Base-by-base conservation (phyloP, 2,329 filamentous ascomycete genomes). In the Cadophora luteo-olivacea region DNA sequence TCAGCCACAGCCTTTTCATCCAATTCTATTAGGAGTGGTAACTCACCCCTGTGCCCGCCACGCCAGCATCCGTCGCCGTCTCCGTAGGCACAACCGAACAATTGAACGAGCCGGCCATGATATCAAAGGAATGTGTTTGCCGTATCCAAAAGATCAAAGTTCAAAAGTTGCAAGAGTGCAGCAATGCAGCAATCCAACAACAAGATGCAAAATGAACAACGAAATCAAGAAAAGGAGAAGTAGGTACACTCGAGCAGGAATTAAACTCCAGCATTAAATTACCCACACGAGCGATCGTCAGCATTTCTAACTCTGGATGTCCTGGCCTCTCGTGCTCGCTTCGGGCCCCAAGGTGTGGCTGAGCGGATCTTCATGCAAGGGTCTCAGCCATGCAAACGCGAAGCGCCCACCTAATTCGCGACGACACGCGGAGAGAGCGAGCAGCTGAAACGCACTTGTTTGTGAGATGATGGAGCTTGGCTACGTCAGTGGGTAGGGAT, bases 1-100 rank as follows among this genome's bases (percentile, higher is more conserved):
- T 49, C 33, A 63, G 45, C 32, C 19, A 19, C 16, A 36, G n/a
- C n/a, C n/a, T 66, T 4, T 57, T n/a, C 4, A 38, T 32, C 7
- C 24, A 19, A n/a, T 6, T 32, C 11, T 0, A 41, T 5, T 6
- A 36, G 33, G 11, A 36, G 5, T 36, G 33, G 6, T 36, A 36
- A 78, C 84, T 72, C 82, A 87, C 85, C 69, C 86, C 86, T 48
- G 84, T 80, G 61, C 86, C 85, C 64, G 87, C 86, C 65, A 90
- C 84, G 74, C 87, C 83, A 14, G 86, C 83, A 78, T 89, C 84
- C 70, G 86, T 71, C 0, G 64, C 65, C 12, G 69, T 67, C 19
- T 67, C 65, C 7, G 32, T 41, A 19, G 71, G 69, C 36, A 63
- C 61, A 24, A 67, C 54, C 2, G 68, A 61, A 33, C 69, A 72